Evolutionary conservation across 768 basidiomycete genomes (phyloP), one percentile per base, ranked within the genome.

Genomic region (Pleurotus tuoliensis): DNA sequence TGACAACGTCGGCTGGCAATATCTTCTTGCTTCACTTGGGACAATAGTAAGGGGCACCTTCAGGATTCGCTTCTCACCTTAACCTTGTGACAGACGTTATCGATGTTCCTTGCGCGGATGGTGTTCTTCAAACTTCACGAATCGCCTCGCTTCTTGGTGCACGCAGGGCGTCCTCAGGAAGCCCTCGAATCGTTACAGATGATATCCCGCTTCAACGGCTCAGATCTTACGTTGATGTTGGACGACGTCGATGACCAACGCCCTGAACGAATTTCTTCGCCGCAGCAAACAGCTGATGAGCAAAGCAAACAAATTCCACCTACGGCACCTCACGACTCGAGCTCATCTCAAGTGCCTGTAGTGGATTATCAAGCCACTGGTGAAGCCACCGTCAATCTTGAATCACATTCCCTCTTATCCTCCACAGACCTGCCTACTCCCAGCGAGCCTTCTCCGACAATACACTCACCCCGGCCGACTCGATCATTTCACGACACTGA

Each of bases 81-180:
- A 61, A 55, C 47, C 45, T 37, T 11, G 53, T 62, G 54, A 34
- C 63, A 98, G 95, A 97, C 94, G 6, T 73, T 94, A 5, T 70
- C 75, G 2, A 95, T 98, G 90, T 94, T 94, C 68, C 66, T 91
- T 27, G 86, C 86, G 9, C 90, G 97, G 15, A 91, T 95, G 56
- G 73, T 89, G 8, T 86, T 98, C 69, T 97, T 98, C 79, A 85
- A 88, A 16, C 74, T 99, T 4, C 89, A 98, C 69, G 96, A 99
- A 71, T 95, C 94, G 0, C 94, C 97, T 1, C 84, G 94, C 20
- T 98, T 87, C 67, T 87, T 99, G 57, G 93, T 96, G 4, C 88
- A 94, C 46, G 87, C 91, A 0, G 93, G 94, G 13, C 82, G 93
- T 44, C 86, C 83, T 34, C 80, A 84, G 37, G 94, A 97, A 62